Conservation (phyloP, 2,329 filamentous ascomycete genomes). For the Neonectria punicea region DNA sequence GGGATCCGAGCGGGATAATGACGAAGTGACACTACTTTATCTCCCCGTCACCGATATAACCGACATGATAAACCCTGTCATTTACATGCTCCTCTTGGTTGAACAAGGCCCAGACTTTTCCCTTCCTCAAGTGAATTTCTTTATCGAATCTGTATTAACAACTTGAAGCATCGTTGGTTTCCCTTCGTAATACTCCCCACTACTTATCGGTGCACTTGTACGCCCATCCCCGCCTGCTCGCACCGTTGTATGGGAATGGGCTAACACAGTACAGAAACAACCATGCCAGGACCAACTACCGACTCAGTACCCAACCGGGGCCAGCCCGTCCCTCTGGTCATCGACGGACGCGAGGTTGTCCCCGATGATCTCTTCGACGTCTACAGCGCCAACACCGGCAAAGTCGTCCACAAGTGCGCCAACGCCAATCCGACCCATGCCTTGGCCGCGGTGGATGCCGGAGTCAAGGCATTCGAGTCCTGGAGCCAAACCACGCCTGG, state of each 20-base stretch:
- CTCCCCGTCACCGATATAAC: not conserved
- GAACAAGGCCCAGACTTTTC: not conserved
- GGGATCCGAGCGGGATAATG: not conserved
- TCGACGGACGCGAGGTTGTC: conserved; percentile 57
- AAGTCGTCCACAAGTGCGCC: conserved; percentile 62
- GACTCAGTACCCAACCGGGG: not conserved
- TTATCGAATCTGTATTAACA: not conserved
- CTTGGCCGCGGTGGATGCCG: conserved; percentile 58
- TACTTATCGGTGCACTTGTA: not conserved
- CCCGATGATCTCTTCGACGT: conserved; percentile 65
- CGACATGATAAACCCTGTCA: not conserved
- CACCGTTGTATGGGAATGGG: not conserved
- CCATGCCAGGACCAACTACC: not conserved
- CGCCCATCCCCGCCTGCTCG: not conserved
- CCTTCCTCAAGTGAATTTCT: not conserved
- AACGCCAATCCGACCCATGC: conserved; percentile 65
- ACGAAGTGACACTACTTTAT: not conserved
- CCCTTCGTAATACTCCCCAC: not conserved
- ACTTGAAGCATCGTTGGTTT: not conserved
- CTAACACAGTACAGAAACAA: not conserved
- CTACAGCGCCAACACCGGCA: conserved; percentile 62
- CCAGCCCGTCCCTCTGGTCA: conserved; percentile 52
- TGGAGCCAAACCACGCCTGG: conserved; percentile 70
- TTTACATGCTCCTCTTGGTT: not conserved
- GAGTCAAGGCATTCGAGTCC: conserved; percentile 68